Percentiles rank a stretch among this genome's conserved stretches.
These are phyloP conservation scores for Hypoxylon sp. DNA, from an alignment of 2,329 filamentous ascomycete species.

Conservation along the genomic window DNA sequence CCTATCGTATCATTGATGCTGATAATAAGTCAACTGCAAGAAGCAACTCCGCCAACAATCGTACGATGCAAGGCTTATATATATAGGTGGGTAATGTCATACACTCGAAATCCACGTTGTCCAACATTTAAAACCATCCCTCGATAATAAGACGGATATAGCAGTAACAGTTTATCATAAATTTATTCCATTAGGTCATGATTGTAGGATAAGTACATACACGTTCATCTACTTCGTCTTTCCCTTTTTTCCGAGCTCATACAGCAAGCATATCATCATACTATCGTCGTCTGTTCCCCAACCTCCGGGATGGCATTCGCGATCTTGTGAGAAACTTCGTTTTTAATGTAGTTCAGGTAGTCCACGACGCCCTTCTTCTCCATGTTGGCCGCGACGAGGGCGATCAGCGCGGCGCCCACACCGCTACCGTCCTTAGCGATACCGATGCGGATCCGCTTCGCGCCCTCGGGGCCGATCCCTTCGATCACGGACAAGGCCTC, in stretches of 20 bases:
- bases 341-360: conserved; percentile 60
- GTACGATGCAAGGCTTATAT: not conserved
- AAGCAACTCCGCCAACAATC: not conserved
- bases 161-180: conserved; percentile 21
- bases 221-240: conserved; percentile 20
- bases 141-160: not conserved
- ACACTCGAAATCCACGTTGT: not conserved
- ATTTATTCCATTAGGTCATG: conserved; percentile 43
- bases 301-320: conserved; percentile 46
- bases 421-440: conserved; percentile 97
- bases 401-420: conserved; percentile 95
- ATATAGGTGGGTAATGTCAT: not conserved
- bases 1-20: not conserved
- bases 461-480: conserved; percentile 82
- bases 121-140: not conserved
- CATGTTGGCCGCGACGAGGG: conserved; percentile 83
- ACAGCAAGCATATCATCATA: conserved; percentile 22
- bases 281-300: conserved; percentile 47
- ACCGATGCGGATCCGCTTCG: conserved; percentile 90
- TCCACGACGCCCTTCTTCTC: conserved; percentile 63
- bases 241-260: no score
- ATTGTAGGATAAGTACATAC: conserved; percentile 34
- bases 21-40: not conserved
- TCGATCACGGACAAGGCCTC: conserved; percentile 84
- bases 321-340: conserved; percentile 57